Base-by-base conservation (phyloP, 495 filamentous ascomycete genomes). In the Pyrenula aspistea region DNA sequence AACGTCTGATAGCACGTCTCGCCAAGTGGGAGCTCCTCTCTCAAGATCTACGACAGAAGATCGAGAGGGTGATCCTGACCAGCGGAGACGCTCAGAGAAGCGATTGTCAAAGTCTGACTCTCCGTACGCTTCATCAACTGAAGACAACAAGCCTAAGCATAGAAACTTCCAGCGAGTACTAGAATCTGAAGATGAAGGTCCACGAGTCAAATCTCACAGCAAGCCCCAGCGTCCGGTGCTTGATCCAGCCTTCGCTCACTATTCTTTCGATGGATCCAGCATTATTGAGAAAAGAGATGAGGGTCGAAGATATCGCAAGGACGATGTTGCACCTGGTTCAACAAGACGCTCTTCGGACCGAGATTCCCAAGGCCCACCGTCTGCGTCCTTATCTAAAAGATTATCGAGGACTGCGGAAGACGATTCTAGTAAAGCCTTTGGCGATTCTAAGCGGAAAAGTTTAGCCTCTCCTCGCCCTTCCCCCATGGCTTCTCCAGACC, bases 11-110 rank as follows among this genome's bases (percentile, higher is more conserved):
- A 15, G 8, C 15, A n/a, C n/a, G n/a, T n/a, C n/a, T 62, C 22
- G 62, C 62, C 0, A 62, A 66, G 25, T 63, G 69, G 52, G 56
- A 50, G 54, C 71, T 72, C 56, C 60, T 65, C 2, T 51, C 73
- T n/a, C 61, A 66, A 31, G 56, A 57, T 20, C 53, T 65, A 47
- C 54, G 56, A 25, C 61, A 61, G 23, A 60, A 56, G 25, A 51
- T 55, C 1, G 51, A 62, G 23, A 59, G 53, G 52, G 60, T 69
- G 15, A 53, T 49, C 19, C 22, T 69, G 3, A 61, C 54, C 3
- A 73, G 73, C 57, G 24, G 55, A 19, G 68, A 70, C 51, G 69
- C 67, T 12, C 66, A 65, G 15, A 55, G 15, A 42, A 42, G 31
- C 31, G 31, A 42, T 42, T 42, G 8, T 42, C 31, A 4, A 42